phyloP scores from a whole-genome alignment of 495 filamentous ascomycete genomes.

The Xylaria flabelliformis region DNA sequence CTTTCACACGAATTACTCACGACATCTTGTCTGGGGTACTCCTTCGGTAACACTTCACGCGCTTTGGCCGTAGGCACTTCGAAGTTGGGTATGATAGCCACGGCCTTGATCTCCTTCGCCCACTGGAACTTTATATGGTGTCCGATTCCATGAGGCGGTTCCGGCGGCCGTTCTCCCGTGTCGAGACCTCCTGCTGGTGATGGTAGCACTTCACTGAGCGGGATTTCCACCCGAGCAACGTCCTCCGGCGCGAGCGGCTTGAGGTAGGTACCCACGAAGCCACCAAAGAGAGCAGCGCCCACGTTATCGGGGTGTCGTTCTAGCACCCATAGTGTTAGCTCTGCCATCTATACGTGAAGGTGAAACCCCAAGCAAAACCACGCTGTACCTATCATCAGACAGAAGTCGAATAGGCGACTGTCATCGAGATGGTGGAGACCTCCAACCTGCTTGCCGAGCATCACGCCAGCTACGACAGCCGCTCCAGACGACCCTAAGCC shows the following conservation, averaged over 20 bases:
- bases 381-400: slow-evolving; percentile 80
- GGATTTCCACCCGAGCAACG: slow-evolving; percentile 86
- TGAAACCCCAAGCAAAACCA: not conserved
- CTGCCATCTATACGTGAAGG: not conserved
- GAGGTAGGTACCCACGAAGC: slow-evolving; percentile 95
- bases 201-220: slow-evolving; percentile 91
- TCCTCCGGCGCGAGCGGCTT: slow-evolving; percentile 88
- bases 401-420: slow-evolving; percentile 89
- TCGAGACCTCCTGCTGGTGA: slow-evolving; percentile 85
- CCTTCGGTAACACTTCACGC: slow-evolving; percentile 76
- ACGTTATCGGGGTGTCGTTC: slow-evolving; percentile 98
- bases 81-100: slow-evolving; percentile 93
- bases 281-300: slow-evolving; percentile 90
- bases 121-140: slow-evolving; percentile 92
- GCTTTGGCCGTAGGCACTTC: slow-evolving; percentile 90
- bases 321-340: slow-evolving; percentile 37
- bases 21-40: slow-evolving; percentile 79
- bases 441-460: slow-evolving; percentile 88
- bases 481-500: slow-evolving; percentile 93
- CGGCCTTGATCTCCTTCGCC: slow-evolving; percentile 91
- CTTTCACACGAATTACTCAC: slow-evolving; percentile 50
- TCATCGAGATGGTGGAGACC: slow-evolving; percentile 75
- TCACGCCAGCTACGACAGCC: slow-evolving; percentile 91
- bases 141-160: slow-evolving; percentile 88
- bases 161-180: slow-evolving; percentile 80